Evolutionary conservation across 1,284 basidiomycete genomes (phyloP), one percentile per base, ranked within the genome.

Genomic region (Fomitopsis schrenkii): DNA sequence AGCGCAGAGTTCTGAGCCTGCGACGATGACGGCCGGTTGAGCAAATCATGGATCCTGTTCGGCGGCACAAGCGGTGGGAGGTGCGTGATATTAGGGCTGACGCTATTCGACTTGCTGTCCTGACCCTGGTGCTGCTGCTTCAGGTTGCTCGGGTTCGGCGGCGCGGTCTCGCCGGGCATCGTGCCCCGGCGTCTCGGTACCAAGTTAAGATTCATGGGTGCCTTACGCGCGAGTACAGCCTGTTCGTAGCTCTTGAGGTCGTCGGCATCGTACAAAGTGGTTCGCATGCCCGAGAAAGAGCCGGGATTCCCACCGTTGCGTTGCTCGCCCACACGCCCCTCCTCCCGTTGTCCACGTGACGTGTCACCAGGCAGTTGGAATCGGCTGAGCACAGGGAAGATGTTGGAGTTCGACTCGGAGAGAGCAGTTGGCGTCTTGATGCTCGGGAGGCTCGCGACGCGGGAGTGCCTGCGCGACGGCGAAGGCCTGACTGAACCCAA

Each of bases 241-340:
- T 87, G 86, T 70, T 91, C 88, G 65, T 93, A 92, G 62, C 82
- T 83, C 65, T 80, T 78, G 65, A 92, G 66, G 68, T 91, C 89
- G 22, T 91, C 89, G 41, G 77, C 61, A 53, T 67, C 78, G 63
- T 81, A 79, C 55, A 77, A 63, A 55, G 77, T 79, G 60, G 73
- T 74, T 26, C 78, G 75, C 64, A 72, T 64, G 14, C 56, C 61
- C 61, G 67, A 68, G 66, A 68, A 67, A 28, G 64, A 60, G 58
- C 61, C 68, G 14, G 61, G 60, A 45, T 69, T 66, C 15, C 55
- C 56, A 41, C 60, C 59, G 42, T 57, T 46, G n/a, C 45, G 52
- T 36, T 55, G 45, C 15, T 61, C 46, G 10, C 22, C 38, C 2
- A 15, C 14, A 5, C 15, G 12, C 22, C n/a, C 35, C 5, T 50